Evolutionary conservation across 2,329 filamentous ascomycete genomes (phyloP).

Genomic region (Tolypocladium inflatum): DNA sequence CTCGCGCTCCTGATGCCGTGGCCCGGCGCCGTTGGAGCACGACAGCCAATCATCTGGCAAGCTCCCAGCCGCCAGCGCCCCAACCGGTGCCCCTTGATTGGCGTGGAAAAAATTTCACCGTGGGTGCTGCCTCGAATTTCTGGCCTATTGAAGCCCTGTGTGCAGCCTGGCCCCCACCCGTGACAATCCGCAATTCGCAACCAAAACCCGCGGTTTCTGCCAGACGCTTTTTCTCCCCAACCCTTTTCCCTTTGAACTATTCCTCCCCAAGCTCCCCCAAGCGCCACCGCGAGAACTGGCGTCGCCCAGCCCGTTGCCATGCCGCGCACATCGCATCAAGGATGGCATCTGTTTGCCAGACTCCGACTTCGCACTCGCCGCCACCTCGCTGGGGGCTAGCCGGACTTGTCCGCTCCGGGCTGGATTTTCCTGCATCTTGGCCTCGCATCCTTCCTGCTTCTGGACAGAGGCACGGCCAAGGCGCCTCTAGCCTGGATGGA

Average conservation of each 20-base stretch:
- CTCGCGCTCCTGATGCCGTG: background rate
- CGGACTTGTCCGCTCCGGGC: background rate
- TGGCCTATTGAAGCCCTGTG: background rate
- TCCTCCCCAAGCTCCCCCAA: background rate
- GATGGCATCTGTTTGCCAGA: background rate
- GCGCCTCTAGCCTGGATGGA: background rate
- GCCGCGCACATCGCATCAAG: background rate
- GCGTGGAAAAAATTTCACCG: slow-evolving; percentile 1
- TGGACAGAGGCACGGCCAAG: background rate
- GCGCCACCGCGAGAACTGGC: background rate
- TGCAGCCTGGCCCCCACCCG: background rate
- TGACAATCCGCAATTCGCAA: slow-evolving; percentile 1
- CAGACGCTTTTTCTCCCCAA: background rate
- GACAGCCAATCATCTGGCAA: background rate
- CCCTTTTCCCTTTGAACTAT: background rate
- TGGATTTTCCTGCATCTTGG: background rate
- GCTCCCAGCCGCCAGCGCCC: background rate
- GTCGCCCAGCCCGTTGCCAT: background rate
- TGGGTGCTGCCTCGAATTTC: background rate
- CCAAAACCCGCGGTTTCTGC: background rate
- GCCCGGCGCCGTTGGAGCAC: too few species aligned
- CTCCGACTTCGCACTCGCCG: background rate
- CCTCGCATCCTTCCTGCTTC: background rate
- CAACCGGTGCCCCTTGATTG: background rate
- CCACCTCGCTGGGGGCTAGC: background rate